Base-by-base conservation (phyloP, 495 filamentous ascomycete genomes). In the Podospora pseudoanserina region DNA sequence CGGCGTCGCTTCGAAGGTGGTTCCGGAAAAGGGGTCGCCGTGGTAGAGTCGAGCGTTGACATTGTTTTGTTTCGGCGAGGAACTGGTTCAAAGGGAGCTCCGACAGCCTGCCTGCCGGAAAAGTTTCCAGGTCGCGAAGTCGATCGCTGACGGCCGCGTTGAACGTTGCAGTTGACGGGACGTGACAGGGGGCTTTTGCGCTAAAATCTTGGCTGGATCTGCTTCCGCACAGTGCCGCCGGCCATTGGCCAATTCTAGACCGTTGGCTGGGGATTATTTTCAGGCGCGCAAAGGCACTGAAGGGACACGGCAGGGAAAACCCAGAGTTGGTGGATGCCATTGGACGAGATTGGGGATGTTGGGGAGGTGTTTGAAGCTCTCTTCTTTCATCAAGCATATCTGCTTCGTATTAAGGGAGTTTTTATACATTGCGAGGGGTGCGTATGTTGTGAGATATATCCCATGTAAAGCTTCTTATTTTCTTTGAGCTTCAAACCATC, bases 1-100 rank as follows among this genome's bases (percentile, higher is more conserved):
- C 86, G 84, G 60, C 88, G 86, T 44, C 86, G 82, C 72, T 87
- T 88, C 19, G 84, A 77, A 5, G 84, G 83, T 16, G 82, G 81
- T 23, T 74, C 76, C 6, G 15, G 39, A 49, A 49, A 49, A 49
- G 39, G 39, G 2, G 39, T 49, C 39, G 39, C 9, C 13, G 39
- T 49, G 2, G 39, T 49, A 49, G 9, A 49, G 9, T 49, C 39
- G 39, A 49, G 15, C 39, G 39, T 11, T 11, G 39, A 49, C 39
- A 49, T 49, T 9, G 5, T 49, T 49, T 49, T 49, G 5, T 13
- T 6, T 18, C 39, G 39, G 5, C 39, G 39, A 49, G 9, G 39
- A 49, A 49, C 39, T 49, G 39, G 39, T 49, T 49, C 39, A 49
- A 49, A 49, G 39, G 55, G 55, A 58, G n/a, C 7, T 58, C 55